Conservation (phyloP, 2,329 filamentous ascomycete genomes). For the Nemania sp. region DNA sequence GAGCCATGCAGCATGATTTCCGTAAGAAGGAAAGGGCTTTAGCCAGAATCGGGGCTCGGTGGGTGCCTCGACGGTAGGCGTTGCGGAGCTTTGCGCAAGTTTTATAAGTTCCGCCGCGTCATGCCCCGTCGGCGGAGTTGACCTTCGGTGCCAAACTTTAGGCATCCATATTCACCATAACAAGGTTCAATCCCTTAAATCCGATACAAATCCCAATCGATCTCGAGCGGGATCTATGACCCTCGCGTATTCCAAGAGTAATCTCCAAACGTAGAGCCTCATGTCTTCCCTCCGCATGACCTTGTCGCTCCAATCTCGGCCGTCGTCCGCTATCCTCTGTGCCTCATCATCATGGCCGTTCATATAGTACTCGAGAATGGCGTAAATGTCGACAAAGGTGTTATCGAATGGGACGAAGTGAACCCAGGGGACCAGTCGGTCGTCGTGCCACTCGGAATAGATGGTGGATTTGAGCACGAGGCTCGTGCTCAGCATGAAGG, state of each 20-base stretch:
- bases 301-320: slow-evolving; percentile 64
- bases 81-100: background rate
- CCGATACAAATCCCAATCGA: slow-evolving; percentile 50
- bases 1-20: background rate
- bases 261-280: slow-evolving; percentile 65
- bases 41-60: background rate
- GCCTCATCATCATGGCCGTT: slow-evolving; percentile 55
- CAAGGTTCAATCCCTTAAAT: slow-evolving; percentile 37
- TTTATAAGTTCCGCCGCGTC: too few relatives aligned
- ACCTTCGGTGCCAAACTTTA: background rate
- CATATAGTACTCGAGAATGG: slow-evolving; percentile 68
- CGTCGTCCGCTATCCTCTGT: slow-evolving; percentile 60
- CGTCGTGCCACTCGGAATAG: slow-evolving; percentile 77
- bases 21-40: too few relatives aligned
- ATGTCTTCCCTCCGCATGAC: slow-evolving; percentile 69
- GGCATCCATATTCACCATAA: background rate
- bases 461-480: slow-evolving; percentile 73
- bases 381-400: slow-evolving; percentile 68
- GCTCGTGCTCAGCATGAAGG: slow-evolving; percentile 66
- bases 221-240: slow-evolving; percentile 48
- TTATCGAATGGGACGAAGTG: slow-evolving; percentile 77
- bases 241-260: slow-evolving; percentile 63
- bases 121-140: background rate
- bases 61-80: background rate
- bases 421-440: slow-evolving; percentile 68